A percentile compares a stretch with the other conserved stretches of the same genome.
Conservation (phyloP, 345 rosid species). For the Pistacia vera region DNA sequence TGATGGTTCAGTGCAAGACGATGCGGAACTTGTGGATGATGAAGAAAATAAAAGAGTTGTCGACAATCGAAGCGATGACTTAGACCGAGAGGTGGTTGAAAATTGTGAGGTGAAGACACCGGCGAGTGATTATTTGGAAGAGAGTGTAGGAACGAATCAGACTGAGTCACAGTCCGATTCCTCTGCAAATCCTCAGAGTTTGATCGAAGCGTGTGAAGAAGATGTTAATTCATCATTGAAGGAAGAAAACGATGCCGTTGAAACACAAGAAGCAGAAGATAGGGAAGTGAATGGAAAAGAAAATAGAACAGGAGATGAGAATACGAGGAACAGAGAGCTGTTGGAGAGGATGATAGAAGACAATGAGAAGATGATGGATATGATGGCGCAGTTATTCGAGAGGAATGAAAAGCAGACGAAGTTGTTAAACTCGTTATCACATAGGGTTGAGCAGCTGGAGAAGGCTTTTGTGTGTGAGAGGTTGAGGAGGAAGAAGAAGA, state of each 20-base stretch:
- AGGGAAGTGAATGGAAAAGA: not conserved
- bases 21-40: not conserved
- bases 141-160: not conserved
- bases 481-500: slow-evolving; percentile 47
- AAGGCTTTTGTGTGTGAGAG: slow-evolving; percentile 48
- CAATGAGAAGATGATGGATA: slow-evolving; percentile 56
- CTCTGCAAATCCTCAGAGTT: slow-evolving; percentile 16
- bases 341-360: slow-evolving; percentile 56
- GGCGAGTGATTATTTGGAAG: slow-evolving; percentile 10
- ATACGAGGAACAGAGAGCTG: slow-evolving; percentile 31
- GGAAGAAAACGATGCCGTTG: not conserved
- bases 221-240: not conserved
- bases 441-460: slow-evolving; percentile 61
- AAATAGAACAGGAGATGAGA: not conserved
- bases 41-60: not conserved
- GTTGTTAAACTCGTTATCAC: slow-evolving; percentile 43
- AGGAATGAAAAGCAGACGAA: slow-evolving; percentile 50
- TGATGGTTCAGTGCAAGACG: not conserved
- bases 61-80: not conserved
- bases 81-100: not conserved
- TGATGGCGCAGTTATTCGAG: slow-evolving; percentile 52
- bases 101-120: not conserved
- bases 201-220: slow-evolving; percentile 7
- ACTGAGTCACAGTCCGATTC: slow-evolving; percentile 26
- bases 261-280: not conserved